Base-by-base conservation (phyloP, 2,329 filamentous ascomycete genomes). In the Elsinoe arachidis region DNA sequence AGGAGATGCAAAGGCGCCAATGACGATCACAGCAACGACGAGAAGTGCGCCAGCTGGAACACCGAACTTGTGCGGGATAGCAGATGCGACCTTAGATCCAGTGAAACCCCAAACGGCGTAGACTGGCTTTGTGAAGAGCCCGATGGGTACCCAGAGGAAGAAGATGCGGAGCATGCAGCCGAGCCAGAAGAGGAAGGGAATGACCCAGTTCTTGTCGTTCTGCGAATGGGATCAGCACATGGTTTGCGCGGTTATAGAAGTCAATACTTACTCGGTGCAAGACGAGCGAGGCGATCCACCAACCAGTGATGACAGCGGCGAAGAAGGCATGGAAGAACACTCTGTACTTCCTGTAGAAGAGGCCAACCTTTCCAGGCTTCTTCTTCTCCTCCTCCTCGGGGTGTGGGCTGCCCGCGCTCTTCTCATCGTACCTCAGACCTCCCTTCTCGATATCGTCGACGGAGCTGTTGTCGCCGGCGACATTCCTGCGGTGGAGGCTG, bases 131-230 rank as follows among this genome's bases (percentile, higher is more conserved):
- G 82, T 84, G 62, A 90, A 72, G 63, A 86, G 75, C 39, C 80
- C 79, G 63, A 85, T 81, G 1, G 88, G 84, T 2, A 92, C 73
- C 67, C 89, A 84, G 72, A 88, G 82, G 68, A 86, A 87, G 67
- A 95, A 62, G 51, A 95, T 70, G 34, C 90, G 86, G 53, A 93
- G 75, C 10, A 81, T 82, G 64, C 95, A 84, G 63, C 76, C 79
- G 46, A 95, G 80, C 77, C 86, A 95, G 47, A 96, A 68, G 53
- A 95, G 77, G 72, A 95, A 93, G 0, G 90, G 90, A 52, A 91
- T 81, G 58, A 95, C 72, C 90, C 90, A 95, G 66, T 88, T 89
- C 72, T 80, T 78, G 64, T 90, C 83, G 59, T 85, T 64, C 53
- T 55, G 53, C 5, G 26, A 5, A 21, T 19, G 3, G 19, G 11